phyloP scores from a whole-genome alignment of 495 filamentous ascomycete genomes.

The Aspergillus bridgeri region DNA sequence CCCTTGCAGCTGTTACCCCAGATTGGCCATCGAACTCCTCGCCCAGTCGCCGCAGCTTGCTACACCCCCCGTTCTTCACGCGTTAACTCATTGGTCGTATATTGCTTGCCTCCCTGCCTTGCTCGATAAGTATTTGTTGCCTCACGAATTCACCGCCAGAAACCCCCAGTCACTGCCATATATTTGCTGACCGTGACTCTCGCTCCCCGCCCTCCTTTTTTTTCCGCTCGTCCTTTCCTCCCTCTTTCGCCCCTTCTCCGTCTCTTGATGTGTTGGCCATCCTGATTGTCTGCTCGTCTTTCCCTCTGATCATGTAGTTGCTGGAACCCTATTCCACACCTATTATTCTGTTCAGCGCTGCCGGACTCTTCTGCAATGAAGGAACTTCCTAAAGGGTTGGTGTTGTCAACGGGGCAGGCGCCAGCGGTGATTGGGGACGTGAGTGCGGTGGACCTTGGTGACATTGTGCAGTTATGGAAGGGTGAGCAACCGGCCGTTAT shows the following conservation, averaged over 20 bases:
- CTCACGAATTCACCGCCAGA: neutral
- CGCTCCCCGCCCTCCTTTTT: neutral
- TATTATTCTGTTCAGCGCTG: neutral
- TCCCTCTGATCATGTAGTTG: slow-evolving; percentile 10
- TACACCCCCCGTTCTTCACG: neutral
- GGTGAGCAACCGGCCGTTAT: slow-evolving; percentile 31
- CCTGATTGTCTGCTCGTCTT: neutral
- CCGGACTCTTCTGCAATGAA: slow-evolving; percentile 27
- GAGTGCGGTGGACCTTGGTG: slow-evolving; percentile 31
- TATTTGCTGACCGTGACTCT: neutral
- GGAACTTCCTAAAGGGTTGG: slow-evolving; percentile 51
- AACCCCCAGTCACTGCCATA: neutral
- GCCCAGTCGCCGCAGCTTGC: neutral
- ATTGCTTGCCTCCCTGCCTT: neutral
- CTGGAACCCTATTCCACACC: neutral
- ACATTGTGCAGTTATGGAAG: slow-evolving; percentile 45
- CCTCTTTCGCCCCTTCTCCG: neutral
- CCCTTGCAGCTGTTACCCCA: slow-evolving; percentile 13
- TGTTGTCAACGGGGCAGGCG: slow-evolving; percentile 35
- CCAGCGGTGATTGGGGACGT: slow-evolving; percentile 27
- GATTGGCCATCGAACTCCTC: neutral
- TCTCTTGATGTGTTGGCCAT: neutral
- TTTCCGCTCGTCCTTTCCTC: neutral
- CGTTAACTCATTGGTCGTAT: neutral
- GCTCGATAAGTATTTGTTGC: neutral